These are phyloP conservation scores for Verticillium nubilum DNA, from an alignment of 2,329 filamentous ascomycete genomes.

Conservation along the genomic window DNA sequence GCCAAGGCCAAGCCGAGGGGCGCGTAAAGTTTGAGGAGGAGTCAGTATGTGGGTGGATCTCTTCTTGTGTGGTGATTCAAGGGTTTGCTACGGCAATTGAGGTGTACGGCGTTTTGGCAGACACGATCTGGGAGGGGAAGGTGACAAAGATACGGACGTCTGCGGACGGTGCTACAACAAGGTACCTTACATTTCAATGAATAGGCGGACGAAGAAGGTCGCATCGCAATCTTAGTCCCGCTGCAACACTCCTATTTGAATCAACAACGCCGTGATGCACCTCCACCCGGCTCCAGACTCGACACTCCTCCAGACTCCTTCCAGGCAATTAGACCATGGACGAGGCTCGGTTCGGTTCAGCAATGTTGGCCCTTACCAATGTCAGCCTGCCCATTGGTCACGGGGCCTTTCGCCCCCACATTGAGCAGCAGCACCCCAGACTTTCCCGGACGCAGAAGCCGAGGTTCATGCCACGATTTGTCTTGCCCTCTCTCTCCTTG, in stretches of 20 bases:
- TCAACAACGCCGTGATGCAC: no score
- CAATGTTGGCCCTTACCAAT: background rate
- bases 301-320: background rate
- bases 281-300: no score
- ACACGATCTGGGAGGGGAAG: background rate
- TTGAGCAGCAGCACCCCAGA: background rate
- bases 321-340: background rate
- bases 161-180: background rate
- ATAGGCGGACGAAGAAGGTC: no score
- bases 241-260: no score
- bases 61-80: background rate
- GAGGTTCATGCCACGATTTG: background rate
- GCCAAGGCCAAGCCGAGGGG: constrained; percentile 81
- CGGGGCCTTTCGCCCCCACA: background rate
- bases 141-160: background rate
- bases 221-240: no score
- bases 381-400: background rate
- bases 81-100: background rate
- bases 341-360: background rate
- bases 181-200: background rate
- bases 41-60: background rate
- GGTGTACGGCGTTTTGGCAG: background rate
- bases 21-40: constrained; percentile 20
- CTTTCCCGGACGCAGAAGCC: background rate
- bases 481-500: background rate